Conservation (phyloP, 768 basidiomycete species). For the Strobilomyces confusus region DNA sequence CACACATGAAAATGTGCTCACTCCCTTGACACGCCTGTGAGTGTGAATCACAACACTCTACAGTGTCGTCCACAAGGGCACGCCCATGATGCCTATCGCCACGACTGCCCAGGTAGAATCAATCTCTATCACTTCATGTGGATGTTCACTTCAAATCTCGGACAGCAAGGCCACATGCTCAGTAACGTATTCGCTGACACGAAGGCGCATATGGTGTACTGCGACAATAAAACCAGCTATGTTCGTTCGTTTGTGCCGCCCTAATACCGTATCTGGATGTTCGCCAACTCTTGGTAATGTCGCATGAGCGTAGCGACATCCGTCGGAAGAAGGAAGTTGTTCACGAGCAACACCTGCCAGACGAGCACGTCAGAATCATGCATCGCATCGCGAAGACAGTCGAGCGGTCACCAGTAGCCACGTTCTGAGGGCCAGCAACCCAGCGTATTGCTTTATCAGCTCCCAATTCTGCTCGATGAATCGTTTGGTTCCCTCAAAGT, state of each 20-base stretch:
- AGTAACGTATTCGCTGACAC: neutral
- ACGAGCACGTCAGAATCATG: neutral
- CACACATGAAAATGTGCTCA: too few relatives aligned
- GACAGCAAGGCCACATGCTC: too few relatives aligned
- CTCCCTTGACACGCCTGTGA: too few relatives aligned
- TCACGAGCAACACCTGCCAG: slow-evolving; percentile 48
- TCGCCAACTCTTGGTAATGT: slow-evolving; percentile 53
- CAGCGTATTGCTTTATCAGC: slow-evolving; percentile 67
- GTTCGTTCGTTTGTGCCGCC: neutral
- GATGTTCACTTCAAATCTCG: too few relatives aligned
- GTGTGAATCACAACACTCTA: too few relatives aligned
- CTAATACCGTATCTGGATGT: slow-evolving; percentile 37
- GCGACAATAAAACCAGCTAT: neutral
- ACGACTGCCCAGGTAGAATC: too few relatives aligned
- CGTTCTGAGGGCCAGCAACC: slow-evolving; percentile 57
- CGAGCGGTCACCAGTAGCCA: slow-evolving; percentile 51
- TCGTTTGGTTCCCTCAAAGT: slow-evolving; percentile 44
- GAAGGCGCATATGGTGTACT: neutral
- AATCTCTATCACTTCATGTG: too few relatives aligned
- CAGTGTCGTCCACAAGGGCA: too few relatives aligned
- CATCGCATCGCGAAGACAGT: neutral
- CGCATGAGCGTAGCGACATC: slow-evolving; percentile 50
- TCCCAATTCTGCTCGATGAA: slow-evolving; percentile 63
- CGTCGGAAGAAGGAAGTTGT: slow-evolving; percentile 47
- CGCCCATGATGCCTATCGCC: too few relatives aligned